Evolutionary conservation across 176 grass and related monocot species (phyloP).

Genomic region (Cenchrus americanus): DNA sequence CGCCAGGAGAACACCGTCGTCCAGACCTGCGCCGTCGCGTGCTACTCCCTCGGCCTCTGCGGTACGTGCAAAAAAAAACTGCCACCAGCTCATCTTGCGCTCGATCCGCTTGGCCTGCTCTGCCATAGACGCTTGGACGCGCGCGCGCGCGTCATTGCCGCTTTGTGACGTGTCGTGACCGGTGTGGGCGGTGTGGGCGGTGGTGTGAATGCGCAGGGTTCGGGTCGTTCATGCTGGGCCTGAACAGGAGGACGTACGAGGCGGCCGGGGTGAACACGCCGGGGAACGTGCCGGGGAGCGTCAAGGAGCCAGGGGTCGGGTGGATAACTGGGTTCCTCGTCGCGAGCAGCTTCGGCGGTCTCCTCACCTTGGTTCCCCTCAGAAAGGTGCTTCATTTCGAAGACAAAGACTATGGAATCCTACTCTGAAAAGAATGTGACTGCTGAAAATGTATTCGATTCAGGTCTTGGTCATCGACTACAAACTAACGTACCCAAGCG

Average conservation of each 20-base stretch:
- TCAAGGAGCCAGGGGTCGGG: conserved; percentile 78
- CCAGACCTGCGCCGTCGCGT: conserved; percentile 92
- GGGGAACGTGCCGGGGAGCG: conserved; percentile 83
- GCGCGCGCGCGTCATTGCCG: neutral
- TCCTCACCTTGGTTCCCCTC: conserved; percentile 78
- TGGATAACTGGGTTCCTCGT: conserved; percentile 82
- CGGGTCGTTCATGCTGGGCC: conserved; percentile 70
- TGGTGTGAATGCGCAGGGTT: conserved; percentile 51
- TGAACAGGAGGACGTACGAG: conserved; percentile 93
- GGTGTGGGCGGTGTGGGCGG: neutral
- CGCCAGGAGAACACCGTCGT: conserved; percentile 92
- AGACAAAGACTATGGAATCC: neutral
- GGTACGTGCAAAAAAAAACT: neutral
- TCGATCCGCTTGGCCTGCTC: neutral
- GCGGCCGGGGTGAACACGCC: conserved; percentile 66
- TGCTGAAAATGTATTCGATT: neutral
- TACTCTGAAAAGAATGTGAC: too few species aligned
- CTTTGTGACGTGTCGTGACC: conserved; percentile 38
- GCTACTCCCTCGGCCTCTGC: conserved; percentile 56
- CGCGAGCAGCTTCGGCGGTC: conserved; percentile 71
- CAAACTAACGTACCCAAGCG: conserved; percentile 85
- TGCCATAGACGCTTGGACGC: neutral
- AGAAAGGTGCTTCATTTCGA: conserved; percentile 62
- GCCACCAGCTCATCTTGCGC: neutral
- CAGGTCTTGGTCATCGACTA: conserved; percentile 90